These are phyloP conservation scores for Eucalyptus shirleyi DNA, from an alignment of 345 rosid species.

Conservation along the genomic window DNA sequence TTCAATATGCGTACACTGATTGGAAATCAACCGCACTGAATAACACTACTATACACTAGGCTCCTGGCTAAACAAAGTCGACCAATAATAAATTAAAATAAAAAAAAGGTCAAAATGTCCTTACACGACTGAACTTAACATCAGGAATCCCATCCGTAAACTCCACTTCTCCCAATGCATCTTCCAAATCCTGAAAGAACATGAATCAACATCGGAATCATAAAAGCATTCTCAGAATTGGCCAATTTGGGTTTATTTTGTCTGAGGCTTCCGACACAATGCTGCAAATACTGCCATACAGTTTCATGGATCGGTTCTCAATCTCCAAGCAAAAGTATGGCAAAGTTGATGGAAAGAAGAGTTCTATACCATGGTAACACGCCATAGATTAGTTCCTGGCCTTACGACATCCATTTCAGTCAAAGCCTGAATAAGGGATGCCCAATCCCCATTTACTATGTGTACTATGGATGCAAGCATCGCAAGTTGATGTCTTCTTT, in stretches of 20 bases:
- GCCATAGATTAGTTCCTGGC: slow-evolving; percentile 62
- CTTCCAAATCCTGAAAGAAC: slow-evolving; percentile 71
- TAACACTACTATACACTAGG: neutral
- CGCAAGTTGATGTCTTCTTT: slow-evolving; percentile 81
- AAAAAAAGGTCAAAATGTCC: neutral
- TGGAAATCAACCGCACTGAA: neutral
- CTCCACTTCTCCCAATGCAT: slow-evolving; percentile 73
- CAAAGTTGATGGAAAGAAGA: neutral
- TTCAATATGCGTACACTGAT: neutral
- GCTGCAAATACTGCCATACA: neutral
- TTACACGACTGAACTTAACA: slow-evolving; percentile 90
- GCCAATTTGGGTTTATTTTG: neutral
- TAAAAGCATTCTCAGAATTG: neutral
- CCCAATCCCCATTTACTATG: slow-evolving; percentile 93
- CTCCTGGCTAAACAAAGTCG: neutral
- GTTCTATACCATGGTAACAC: slow-evolving; percentile 56
- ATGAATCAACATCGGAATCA: neutral
- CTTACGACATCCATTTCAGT: slow-evolving; percentile 86
- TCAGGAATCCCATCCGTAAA: slow-evolving; percentile 80
- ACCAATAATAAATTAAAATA: neutral
- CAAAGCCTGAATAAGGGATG: slow-evolving; percentile 62
- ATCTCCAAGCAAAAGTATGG: neutral
- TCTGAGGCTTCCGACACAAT: neutral
- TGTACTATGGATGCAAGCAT: slow-evolving; percentile 93
- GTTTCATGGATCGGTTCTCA: neutral